Evolutionary conservation across 805 yeast species (phyloP).

Genomic region (Candida pini): DNA sequence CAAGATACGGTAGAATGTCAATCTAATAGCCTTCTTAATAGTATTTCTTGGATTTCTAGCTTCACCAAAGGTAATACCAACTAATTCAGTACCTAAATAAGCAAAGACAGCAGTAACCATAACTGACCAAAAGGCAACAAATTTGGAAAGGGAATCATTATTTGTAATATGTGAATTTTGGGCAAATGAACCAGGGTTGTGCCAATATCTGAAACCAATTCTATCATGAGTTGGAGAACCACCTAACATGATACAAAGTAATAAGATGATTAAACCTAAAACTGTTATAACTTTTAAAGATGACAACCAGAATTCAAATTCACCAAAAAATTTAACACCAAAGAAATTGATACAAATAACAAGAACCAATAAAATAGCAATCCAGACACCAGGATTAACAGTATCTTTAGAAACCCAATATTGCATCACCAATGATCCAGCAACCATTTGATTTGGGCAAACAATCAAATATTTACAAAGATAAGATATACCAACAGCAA

Average conservation of each 20-base stretch:
- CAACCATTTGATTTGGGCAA: constrained; percentile 54
- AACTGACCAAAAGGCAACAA: constrained; percentile 48
- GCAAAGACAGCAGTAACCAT: constrained; percentile 50
- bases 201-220: constrained; percentile 40
- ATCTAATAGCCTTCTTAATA: constrained; percentile 47
- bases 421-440: constrained; percentile 48
- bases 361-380: constrained; percentile 36
- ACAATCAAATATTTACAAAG: constrained; percentile 46
- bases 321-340: constrained; percentile 47
- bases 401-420: constrained; percentile 44
- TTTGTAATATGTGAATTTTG: constrained; percentile 39
- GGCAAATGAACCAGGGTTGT: constrained; percentile 36
- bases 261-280: constrained; percentile 58
- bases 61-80: constrained; percentile 46
- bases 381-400: constrained; percentile 53
- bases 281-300: constrained; percentile 59
- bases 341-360: constrained; percentile 37
- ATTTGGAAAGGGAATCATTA: constrained; percentile 38
- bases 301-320: constrained; percentile 53
- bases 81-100: constrained; percentile 44
- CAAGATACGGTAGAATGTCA: constrained; percentile 50
- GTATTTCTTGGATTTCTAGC: constrained; percentile 42
- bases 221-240: constrained; percentile 76
- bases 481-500: constrained; percentile 52
- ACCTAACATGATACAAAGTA: constrained; percentile 65